These are phyloP conservation scores for Yamadazyma taylorii DNA, from an alignment of 1,139 yeast genomes.

Conservation along the genomic window DNA sequence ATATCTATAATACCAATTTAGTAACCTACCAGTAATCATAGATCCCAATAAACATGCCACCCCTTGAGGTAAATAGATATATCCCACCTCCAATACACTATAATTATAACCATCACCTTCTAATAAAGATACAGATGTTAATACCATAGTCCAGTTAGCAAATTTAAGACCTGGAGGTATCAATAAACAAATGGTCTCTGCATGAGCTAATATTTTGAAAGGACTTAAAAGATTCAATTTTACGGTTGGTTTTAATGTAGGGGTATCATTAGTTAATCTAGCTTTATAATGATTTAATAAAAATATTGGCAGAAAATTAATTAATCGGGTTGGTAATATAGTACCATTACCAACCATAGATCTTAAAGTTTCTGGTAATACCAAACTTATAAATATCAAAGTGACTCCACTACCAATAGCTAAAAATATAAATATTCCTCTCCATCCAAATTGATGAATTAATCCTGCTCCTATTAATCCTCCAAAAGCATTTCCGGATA, in stretches of 20 bases:
- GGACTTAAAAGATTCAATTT: slow-evolving; percentile 29
- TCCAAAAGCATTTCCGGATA: slow-evolving; percentile 42
- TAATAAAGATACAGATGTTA: slow-evolving; percentile 33
- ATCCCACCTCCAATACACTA: slow-evolving; percentile 36
- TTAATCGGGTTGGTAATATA: slow-evolving; percentile 22
- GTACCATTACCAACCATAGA: slow-evolving; percentile 42
- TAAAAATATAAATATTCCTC: slow-evolving; percentile 38
- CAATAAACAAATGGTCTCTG: slow-evolving; percentile 25
- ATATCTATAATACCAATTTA: slow-evolving; percentile 30
- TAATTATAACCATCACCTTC: slow-evolving; percentile 32
- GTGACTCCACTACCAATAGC: slow-evolving; percentile 40
- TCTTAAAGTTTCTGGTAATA: slow-evolving; percentile 39
- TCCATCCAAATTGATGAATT: slow-evolving; percentile 32
- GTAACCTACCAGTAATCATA: slow-evolving; percentile 26
- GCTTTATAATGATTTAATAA: slow-evolving; percentile 23
- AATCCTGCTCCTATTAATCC: slow-evolving; percentile 41
- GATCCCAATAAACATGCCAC: slow-evolving; percentile 32
- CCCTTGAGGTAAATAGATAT: slow-evolving; percentile 42
- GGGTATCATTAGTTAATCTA: slow-evolving; percentile 27
- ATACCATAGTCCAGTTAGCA: slow-evolving; percentile 38
- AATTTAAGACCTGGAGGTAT: slow-evolving; percentile 36
- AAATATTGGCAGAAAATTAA: slow-evolving; percentile 26
- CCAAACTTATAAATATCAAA: slow-evolving; percentile 21
- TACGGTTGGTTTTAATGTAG: slow-evolving; percentile 23
- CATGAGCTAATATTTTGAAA: slow-evolving; percentile 27